Evolutionary conservation across 1,284 basidiomycete genomes (phyloP).

Genomic region (Fomitopsis palustris): DNA sequence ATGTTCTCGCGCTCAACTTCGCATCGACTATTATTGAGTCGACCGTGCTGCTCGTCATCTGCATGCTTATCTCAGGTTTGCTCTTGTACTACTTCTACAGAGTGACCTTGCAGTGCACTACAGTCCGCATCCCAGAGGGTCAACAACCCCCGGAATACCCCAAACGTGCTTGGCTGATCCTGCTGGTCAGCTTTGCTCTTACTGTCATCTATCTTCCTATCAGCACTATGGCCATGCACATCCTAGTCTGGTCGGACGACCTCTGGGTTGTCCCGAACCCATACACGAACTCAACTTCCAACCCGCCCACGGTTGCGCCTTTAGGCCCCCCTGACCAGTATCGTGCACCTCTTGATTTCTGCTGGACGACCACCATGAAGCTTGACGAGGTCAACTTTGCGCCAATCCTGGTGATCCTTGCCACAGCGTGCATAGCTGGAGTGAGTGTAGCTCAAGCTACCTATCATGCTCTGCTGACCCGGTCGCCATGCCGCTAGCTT

Average conservation of each 20-base stretch:
- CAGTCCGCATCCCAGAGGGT: slow-evolving; percentile 50
- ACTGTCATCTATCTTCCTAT: slow-evolving; percentile 68
- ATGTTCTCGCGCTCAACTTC: slow-evolving; percentile 67
- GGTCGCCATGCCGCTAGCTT: slow-evolving; percentile 40
- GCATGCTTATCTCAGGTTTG: slow-evolving; percentile 49
- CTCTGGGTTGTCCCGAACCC: slow-evolving; percentile 72
- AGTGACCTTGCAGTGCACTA: slow-evolving; percentile 44
- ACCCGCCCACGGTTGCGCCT: slow-evolving; percentile 43
- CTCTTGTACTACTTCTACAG: slow-evolving; percentile 57
- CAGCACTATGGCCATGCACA: slow-evolving; percentile 68
- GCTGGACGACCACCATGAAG: slow-evolving; percentile 75
- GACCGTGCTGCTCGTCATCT: slow-evolving; percentile 49
- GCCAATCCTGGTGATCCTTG: slow-evolving; percentile 57
- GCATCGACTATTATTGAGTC: slow-evolving; percentile 51
- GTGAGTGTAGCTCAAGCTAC: slow-evolving; percentile 31
- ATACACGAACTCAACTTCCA: slow-evolving; percentile 55
- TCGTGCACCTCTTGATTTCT: slow-evolving; percentile 70
- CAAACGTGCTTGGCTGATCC: slow-evolving; percentile 46
- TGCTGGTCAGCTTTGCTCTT: slow-evolving; percentile 59
- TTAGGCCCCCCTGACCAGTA: slow-evolving; percentile 55
- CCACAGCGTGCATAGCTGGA: slow-evolving; percentile 48
- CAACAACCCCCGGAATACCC: slow-evolving; percentile 42
- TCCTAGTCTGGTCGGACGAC: slow-evolving; percentile 71
- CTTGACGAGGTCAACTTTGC: slow-evolving; percentile 72
- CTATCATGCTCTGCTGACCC: neutral